phyloP scores from a whole-genome alignment of 2,329 filamentous ascomycete species.

The Hymenoscyphus scutula region DNA sequence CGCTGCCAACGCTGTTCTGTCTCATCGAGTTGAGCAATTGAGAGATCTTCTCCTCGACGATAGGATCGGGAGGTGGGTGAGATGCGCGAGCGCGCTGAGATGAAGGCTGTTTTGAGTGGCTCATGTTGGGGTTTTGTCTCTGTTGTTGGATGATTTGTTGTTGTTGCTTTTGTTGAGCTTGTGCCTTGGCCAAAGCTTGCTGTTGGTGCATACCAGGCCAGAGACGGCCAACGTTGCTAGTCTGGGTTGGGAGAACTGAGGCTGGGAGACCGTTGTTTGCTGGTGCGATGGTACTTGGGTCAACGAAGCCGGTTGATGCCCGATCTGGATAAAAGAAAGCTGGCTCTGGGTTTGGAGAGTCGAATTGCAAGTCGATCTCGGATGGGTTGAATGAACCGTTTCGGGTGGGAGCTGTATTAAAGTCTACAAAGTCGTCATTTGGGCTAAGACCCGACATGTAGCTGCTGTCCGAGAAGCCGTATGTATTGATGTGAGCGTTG shows the following conservation, averaged over 20 bases:
- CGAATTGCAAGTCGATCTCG: constrained; percentile 70
- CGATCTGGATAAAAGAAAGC: constrained; percentile 62
- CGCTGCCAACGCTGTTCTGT: constrained; percentile 56
- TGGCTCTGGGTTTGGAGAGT: constrained; percentile 53
- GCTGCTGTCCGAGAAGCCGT: constrained; percentile 45
- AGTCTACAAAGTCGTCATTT: constrained; percentile 68
- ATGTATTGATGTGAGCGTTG: constrained; percentile 48
- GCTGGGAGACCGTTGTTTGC: constrained; percentile 54
- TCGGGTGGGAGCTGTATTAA: constrained; percentile 63
- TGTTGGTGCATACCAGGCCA: constrained; percentile 95
- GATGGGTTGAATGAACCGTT: constrained; percentile 56
- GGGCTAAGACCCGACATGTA: constrained; percentile 53
- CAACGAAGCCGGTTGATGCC: constrained; percentile 54
- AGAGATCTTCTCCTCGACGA: constrained; percentile 89
- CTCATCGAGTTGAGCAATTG: constrained; percentile 92
- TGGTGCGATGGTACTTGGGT: constrained; percentile 68
- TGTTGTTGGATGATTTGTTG: constrained; percentile 61
- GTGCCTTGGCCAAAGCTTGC: constrained; percentile 72
- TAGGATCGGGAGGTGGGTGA: constrained; percentile 55
- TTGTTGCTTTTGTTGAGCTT: constrained; percentile 66
- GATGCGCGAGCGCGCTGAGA: constrained; percentile 35
- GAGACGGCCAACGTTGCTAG: constrained; percentile 65
- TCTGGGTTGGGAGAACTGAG: constrained; percentile 46
- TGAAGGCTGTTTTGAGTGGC: constrained; percentile 44
- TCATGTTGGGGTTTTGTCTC: constrained; percentile 39